phyloP scores from a whole-genome alignment of 2,329 filamentous ascomycete genomes.

The Fusarium haematococcum region DNA sequence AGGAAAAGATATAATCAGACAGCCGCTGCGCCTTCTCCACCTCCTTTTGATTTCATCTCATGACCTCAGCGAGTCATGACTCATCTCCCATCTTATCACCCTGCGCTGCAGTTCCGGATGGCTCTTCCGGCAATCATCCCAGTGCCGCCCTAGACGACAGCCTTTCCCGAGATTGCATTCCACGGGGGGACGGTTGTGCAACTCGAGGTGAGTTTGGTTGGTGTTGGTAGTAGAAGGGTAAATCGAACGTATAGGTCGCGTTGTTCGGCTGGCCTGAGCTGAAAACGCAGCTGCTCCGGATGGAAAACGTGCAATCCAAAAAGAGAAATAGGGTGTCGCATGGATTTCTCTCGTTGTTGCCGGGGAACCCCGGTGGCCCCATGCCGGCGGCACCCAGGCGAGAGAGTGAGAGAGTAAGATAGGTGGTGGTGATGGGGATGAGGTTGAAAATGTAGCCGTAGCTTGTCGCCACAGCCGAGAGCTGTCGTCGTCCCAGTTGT shows the following conservation, averaged over 20 bases:
- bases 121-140: slow-evolving; percentile 1
- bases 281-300: background rate
- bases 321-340: background rate
- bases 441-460: background rate
- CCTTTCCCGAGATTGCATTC: slow-evolving; percentile 3
- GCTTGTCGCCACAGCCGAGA: background rate
- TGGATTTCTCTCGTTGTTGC: background rate
- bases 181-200: background rate
- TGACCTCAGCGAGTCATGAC: slow-evolving; percentile 24
- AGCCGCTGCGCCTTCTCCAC: slow-evolving; percentile 23
- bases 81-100: slow-evolving; percentile 15
- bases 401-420: background rate
- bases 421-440: background rate
- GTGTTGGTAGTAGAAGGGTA: slow-evolving; percentile 2
- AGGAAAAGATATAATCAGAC: slow-evolving; percentile 20
- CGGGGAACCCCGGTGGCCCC: background rate
- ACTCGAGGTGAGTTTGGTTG: background rate
- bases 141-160: slow-evolving; percentile 2
- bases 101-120: slow-evolving; percentile 2
- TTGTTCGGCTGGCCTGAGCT: slow-evolving; percentile 6
- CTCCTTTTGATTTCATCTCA: slow-evolving; percentile 10
- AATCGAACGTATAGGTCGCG: slow-evolving; percentile 11
- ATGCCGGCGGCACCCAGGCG: background rate
- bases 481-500: background rate
- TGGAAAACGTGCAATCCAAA: slow-evolving; percentile 11